Evolutionary conservation across 352 stramenopile genomes (phyloP).

Genomic region (Blastocystis sp.): DNA sequence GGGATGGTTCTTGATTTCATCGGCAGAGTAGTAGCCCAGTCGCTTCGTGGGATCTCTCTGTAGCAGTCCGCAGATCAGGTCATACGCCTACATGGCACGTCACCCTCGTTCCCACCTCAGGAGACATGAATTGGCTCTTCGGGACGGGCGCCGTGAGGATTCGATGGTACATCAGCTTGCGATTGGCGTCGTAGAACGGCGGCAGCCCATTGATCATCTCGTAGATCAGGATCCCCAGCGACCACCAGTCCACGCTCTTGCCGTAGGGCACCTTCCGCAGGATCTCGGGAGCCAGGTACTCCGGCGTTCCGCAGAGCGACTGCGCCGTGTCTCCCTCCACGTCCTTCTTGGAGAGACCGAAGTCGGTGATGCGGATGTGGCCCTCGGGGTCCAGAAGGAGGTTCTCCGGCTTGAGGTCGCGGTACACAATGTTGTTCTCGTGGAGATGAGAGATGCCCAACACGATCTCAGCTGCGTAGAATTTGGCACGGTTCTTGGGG

Average conservation of each 20-base stretch:
- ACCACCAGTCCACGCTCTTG: constrained; percentile 77
- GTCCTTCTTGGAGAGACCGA: constrained; percentile 85
- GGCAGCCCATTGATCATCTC: constrained; percentile 80
- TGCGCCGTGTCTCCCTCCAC: constrained; percentile 73
- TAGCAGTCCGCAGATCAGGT: constrained; percentile 75
- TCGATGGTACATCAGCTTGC: constrained; percentile 74
- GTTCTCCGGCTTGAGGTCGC: constrained; percentile 91
- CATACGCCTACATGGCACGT: constrained; percentile 72
- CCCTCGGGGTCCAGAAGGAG: constrained; percentile 84
- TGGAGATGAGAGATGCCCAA: constrained; percentile 83
- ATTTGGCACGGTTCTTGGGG: constrained; percentile 71
- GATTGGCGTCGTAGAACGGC: constrained; percentile 71
- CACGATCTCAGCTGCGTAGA: constrained; percentile 86
- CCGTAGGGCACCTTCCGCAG: constrained; percentile 75
- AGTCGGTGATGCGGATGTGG: constrained; percentile 86
- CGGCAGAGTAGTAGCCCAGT: constrained; percentile 79
- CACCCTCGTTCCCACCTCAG: constrained; percentile 58
- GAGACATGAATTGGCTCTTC: constrained; percentile 67
- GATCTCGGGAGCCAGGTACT: constrained; percentile 87
- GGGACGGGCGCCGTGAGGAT: constrained; percentile 80
- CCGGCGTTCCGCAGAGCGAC: constrained; percentile 82
- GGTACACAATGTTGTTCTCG: constrained; percentile 87
- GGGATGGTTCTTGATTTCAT: constrained; percentile 82
- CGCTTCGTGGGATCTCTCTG: constrained; percentile 77
- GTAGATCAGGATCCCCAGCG: constrained; percentile 77